These are phyloP conservation scores for Mucor piriformis DNA, from an alignment of 371 early-diverging fungal species.

Conservation along the genomic window DNA sequence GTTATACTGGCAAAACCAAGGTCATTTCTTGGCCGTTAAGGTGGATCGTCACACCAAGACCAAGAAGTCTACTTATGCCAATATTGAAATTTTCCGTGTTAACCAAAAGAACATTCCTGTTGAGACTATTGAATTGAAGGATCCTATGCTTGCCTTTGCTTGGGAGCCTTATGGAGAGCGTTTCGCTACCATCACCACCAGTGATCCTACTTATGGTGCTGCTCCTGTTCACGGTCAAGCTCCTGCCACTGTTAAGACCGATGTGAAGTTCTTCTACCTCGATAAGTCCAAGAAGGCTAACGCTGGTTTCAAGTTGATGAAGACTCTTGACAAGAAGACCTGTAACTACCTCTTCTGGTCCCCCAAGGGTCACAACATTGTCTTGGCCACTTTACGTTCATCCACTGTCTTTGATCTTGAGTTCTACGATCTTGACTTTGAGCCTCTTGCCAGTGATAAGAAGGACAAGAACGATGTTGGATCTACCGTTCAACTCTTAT, in stretches of 20 bases:
- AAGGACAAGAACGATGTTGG: conserved; percentile 58
- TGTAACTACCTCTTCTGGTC: conserved; percentile 91
- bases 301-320: conserved; percentile 72
- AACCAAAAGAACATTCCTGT: conserved; percentile 93
- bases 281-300: conserved; percentile 56
- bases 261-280: conserved; percentile 83
- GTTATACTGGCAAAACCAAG: conserved; percentile 91
- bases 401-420: conserved; percentile 83
- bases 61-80: conserved; percentile 88
- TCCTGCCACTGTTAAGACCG: conserved; percentile 67
- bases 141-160: conserved; percentile 79
- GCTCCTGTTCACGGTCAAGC: conserved; percentile 49
- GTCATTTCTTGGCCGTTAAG: conserved; percentile 89
- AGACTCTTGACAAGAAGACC: conserved; percentile 72
- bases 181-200: conserved; percentile 84
- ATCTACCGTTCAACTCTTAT: conserved; percentile 64
- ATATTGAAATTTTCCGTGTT: conserved; percentile 93
- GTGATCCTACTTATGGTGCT: conserved; percentile 67
- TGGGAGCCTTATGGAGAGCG: conserved; percentile 93
- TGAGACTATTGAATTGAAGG: conserved; percentile 91
- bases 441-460: conserved; percentile 51
- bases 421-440: conserved; percentile 92
- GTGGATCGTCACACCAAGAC: conserved; percentile 92
- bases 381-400: conserved; percentile 86
- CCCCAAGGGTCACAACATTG: conserved; percentile 93